These are phyloP conservation scores for Pseudopyricularia cyperi DNA, from an alignment of 2,329 filamentous ascomycete genomes.

Conservation along the genomic window DNA sequence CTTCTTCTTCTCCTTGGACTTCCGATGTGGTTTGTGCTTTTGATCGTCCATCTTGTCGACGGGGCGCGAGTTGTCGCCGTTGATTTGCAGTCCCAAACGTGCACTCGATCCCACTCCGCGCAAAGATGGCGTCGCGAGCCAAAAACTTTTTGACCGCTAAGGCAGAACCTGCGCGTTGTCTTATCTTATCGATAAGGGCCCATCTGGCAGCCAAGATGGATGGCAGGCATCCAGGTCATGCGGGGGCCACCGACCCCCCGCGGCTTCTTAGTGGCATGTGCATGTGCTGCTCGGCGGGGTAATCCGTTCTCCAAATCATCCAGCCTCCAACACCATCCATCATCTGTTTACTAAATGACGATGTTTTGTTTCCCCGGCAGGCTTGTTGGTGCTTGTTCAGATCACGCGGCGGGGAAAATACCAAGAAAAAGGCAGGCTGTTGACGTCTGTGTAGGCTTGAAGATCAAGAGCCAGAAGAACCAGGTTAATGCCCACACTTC, in stretches of 20 bases:
- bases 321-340: neutral
- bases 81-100: neutral
- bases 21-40: conserved; percentile 71
- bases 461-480: neutral
- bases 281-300: neutral
- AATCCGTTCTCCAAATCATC: neutral
- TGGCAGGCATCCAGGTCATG: neutral
- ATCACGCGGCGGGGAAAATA: neutral
- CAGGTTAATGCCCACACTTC: neutral
- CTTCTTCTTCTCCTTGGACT: conserved; percentile 77
- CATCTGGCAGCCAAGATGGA: no score
- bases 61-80: neutral
- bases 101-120: neutral
- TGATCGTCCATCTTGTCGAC: conserved; percentile 61
- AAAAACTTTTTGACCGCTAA: conserved; percentile 3
- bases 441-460: neutral
- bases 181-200: conserved; percentile 1
- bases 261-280: neutral
- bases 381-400: neutral
- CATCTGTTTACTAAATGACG: neutral
- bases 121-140: neutral
- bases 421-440: neutral
- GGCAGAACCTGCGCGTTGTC: neutral
- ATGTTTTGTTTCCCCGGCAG: neutral
- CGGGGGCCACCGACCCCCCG: neutral